phyloP scores from a whole-genome alignment of 1,284 basidiomycete genomes.

The Erythrobasidium hasegawianum region DNA sequence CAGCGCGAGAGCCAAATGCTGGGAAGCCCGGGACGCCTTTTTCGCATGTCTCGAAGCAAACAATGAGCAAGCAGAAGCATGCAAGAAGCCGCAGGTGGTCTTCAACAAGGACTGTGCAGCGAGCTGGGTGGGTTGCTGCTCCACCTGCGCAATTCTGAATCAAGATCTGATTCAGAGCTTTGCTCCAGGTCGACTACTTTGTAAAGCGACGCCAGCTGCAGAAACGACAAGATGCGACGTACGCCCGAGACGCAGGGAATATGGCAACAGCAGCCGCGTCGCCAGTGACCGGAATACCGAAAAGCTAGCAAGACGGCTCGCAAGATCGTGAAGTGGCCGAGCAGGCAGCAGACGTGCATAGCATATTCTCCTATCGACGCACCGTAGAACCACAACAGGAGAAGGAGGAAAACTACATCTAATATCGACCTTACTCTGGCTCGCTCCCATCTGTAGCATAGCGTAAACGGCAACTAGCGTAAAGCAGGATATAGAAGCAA shows the following conservation, averaged over 20 bases:
- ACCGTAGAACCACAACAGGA: too few relatives aligned
- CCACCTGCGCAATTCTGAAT: background rate
- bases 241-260: conserved; percentile 29
- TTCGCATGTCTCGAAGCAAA: conserved; percentile 67
- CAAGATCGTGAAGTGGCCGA: too few relatives aligned
- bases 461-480: too few relatives aligned
- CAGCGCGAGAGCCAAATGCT: conserved; percentile 56
- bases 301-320: too few relatives aligned
- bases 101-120: conserved; percentile 69
- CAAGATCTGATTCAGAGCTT: background rate
- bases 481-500: too few relatives aligned
- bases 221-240: conserved; percentile 49
- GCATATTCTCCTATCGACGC: too few relatives aligned
- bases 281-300: background rate
- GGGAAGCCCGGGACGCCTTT: conserved; percentile 70
- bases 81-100: conserved; percentile 54
- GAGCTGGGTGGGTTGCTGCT: conserved; percentile 65
- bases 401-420: too few relatives aligned
- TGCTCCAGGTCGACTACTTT: conserved; percentile 71
- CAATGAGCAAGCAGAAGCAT: conserved; percentile 58
- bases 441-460: too few relatives aligned
- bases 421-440: too few relatives aligned
- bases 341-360: too few relatives aligned
- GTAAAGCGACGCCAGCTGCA: conserved; percentile 69
- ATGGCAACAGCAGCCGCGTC: conserved; percentile 3